Evolutionary conservation across 1,284 basidiomycete genomes (phyloP).

Genomic region (Puccinia hordei): DNA sequence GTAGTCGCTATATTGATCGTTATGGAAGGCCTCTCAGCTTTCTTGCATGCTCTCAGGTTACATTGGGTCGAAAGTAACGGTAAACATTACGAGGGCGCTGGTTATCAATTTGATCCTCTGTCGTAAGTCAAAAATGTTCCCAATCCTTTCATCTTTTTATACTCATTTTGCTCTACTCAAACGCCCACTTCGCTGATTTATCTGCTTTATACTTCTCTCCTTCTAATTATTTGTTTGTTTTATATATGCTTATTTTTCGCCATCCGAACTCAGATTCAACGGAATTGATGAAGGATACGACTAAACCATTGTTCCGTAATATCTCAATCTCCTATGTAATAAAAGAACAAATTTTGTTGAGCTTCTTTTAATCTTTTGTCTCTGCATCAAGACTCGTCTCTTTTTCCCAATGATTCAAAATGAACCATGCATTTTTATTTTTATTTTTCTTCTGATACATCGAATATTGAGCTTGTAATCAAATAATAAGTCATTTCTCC

Average conservation of each 20-base stretch:
- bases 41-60: constrained; percentile 91
- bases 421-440: too few relatives aligned
- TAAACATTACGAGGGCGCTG: constrained; percentile 90
- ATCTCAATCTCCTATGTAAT: too few relatives aligned
- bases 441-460: too few relatives aligned
- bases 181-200: neutral
- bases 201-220: neutral
- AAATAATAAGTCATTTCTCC: too few relatives aligned
- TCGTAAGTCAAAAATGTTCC: constrained; percentile 12
- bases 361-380: too few relatives aligned
- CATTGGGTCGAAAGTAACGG: constrained; percentile 87
- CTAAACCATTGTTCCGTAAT: neutral
- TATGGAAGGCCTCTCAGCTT: constrained; percentile 76
- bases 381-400: too few relatives aligned
- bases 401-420: too few relatives aligned
- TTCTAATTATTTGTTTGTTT: neutral
- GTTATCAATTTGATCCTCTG: constrained; percentile 62
- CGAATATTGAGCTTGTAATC: too few relatives aligned
- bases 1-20: constrained; percentile 54
- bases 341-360: too few relatives aligned
- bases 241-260: neutral
- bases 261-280: constrained; percentile 5
- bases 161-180: neutral
- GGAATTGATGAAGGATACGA: constrained; percentile 47
- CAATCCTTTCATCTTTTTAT: neutral